Percentiles rank a stretch among this genome's conserved stretches.
Conservation (phyloP, 1,284 basidiomycete genomes). For the Tetrapyrgos nigripes region DNA sequence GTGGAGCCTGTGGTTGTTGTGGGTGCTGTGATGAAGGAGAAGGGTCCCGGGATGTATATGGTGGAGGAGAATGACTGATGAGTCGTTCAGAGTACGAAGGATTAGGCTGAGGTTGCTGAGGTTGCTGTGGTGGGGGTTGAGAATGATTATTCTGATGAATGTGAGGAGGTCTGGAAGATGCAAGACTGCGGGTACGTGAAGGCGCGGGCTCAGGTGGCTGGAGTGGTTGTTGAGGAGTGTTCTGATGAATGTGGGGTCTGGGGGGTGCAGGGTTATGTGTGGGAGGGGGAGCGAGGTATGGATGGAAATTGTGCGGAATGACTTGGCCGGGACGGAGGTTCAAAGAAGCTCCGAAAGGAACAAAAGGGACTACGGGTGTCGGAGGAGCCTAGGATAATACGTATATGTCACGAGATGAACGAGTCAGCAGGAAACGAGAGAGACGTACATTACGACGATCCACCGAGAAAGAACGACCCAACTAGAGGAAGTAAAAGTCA, state of each 20-base stretch:
- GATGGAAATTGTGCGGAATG: constrained; percentile 38
- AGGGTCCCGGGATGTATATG: neutral
- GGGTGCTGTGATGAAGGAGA: constrained; percentile 12
- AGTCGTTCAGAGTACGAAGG: neutral
- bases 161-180: neutral
- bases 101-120: neutral
- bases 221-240: neutral
- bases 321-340: constrained; percentile 62
- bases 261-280: constrained; percentile 16
- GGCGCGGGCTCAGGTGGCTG: too few species aligned
- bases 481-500: neutral
- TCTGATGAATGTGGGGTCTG: neutral
- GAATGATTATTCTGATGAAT: neutral
- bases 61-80: neutral
- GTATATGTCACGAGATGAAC: neutral
- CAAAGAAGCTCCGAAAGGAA: constrained; percentile 41
- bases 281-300: constrained; percentile 16
- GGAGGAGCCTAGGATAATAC: neutral
- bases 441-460: neutral
- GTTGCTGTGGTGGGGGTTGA: neutral
- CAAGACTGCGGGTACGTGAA: too few species aligned
- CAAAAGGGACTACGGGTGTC: neutral
- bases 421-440: neutral
- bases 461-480: neutral
- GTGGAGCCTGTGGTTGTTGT: constrained; percentile 3